A percentile compares a stretch with the other conserved stretches of the same genome.
These are phyloP conservation scores for Gymnopilus dilepis DNA, from an alignment of 768 basidiomycete genomes.

Conservation along the genomic window DNA sequence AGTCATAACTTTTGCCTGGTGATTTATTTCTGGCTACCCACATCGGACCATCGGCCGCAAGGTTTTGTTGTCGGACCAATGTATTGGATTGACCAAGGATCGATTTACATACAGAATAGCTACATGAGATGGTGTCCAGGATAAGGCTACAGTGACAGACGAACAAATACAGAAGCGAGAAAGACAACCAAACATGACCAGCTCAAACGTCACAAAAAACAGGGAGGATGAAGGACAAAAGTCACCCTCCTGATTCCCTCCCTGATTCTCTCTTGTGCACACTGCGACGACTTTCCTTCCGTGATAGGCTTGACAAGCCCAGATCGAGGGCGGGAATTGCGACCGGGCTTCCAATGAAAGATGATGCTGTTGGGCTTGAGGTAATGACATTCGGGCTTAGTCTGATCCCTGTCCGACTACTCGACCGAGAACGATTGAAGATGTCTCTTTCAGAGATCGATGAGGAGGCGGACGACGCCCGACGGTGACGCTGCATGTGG, in stretches of 20 bases:
- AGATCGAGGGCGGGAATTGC: constrained; percentile 24
- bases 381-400: constrained; percentile 40
- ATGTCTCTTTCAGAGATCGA: constrained; percentile 49
- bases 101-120: not conserved
- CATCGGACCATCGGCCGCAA: constrained; percentile 23
- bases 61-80: constrained; percentile 17
- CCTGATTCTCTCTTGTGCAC: constrained; percentile 24
- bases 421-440: constrained; percentile 45
- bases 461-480: constrained; percentile 76
- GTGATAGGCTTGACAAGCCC: constrained; percentile 25
- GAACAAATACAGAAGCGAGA: not conserved
- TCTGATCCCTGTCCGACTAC: constrained; percentile 41
- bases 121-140: not conserved
- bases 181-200: not conserved
- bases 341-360: constrained; percentile 26
- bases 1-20: not conserved
- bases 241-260: not conserved
- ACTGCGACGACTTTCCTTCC: constrained; percentile 26
- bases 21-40: not conserved
- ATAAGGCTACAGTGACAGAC: constrained; percentile 7
- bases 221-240: not conserved
- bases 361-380: constrained; percentile 33
- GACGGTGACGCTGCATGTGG: constrained; percentile 78
- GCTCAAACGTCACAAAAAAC: not conserved
- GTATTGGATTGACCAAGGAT: not conserved